Base-by-base conservation (phyloP, 2,329 filamentous ascomycete genomes). In the Exserohilum turcica region DNA sequence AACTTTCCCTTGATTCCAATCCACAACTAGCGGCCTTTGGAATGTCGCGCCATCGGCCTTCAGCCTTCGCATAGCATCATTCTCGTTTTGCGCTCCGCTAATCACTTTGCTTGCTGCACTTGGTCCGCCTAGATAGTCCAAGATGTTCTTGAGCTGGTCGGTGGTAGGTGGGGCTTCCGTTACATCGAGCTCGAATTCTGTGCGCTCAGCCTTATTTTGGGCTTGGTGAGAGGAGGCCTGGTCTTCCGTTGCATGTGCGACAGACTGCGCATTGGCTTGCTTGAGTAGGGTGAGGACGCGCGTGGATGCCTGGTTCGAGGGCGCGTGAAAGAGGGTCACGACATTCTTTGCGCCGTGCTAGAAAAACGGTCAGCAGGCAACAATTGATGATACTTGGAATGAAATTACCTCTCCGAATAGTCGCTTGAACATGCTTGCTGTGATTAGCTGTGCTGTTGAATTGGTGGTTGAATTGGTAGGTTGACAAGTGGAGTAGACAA, bases 291-390 rank as follows among this genome's bases (percentile, higher is more conserved):
- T 87, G 57, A 88, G 84, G 28, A 89, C 88, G 55, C 88, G 86
- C 44, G 85, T 80, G 3, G 92, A 97, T 60, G 88, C 82, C 18
- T 88, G 84, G 48, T 84, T 84, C 66, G 82, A 83, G 52, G 93
- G 85, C 76, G 90, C 90, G 84, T 97, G 92, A 82, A 97, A 99
- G 80, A 99, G 87, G 57, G 93, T 97, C 73, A 97, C 86, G 63
- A 96, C 90, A 80, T 97, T 92, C 68, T 80, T 80, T 59, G 76
- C 74, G 63, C 77, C 78, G 43, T 74, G 70, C 79, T 78, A 51
- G 19, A 27, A n/a, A 32, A 12, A 15, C 15, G 24, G 61, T 70
- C 39, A 71, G 61, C 52, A 33, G n/a, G n/a, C 9, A 33, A 13
- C 15, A 15, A 6, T 16, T 39, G 42, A 32, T 15, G 21, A 10